These are phyloP conservation scores for Sordariomycetes sp. DNA, from an alignment of 2,329 filamentous ascomycete genomes.

Conservation along the genomic window DNA sequence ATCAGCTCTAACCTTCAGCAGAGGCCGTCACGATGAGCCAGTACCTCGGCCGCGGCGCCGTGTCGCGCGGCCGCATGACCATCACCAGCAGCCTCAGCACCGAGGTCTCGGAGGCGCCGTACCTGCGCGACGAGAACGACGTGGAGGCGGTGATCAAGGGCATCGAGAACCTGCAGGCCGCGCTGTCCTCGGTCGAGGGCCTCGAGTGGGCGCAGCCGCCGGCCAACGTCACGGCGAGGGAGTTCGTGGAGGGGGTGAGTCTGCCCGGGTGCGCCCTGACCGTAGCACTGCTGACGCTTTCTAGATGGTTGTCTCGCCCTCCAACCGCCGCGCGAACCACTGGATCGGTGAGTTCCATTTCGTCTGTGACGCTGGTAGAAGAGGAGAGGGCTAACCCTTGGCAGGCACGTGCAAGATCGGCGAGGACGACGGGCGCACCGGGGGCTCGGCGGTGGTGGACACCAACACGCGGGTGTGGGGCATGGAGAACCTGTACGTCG, in stretches of 20 bases:
- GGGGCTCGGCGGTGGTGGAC: slow-evolving; percentile 52
- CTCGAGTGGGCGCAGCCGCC: slow-evolving; percentile 41
- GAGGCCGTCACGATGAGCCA: slow-evolving; percentile 40
- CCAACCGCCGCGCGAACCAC: slow-evolving; percentile 33
- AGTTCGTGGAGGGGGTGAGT: slow-evolving; percentile 41
- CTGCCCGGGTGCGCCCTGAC: background rate
- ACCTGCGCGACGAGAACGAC: slow-evolving; percentile 45
- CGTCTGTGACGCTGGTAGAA: background rate
- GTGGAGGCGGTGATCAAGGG: slow-evolving; percentile 49
- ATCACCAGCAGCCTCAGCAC: slow-evolving; percentile 48
- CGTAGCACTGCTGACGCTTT: background rate
- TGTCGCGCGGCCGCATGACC: slow-evolving; percentile 48
- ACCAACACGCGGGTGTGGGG: slow-evolving; percentile 53
- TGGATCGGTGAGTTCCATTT: slow-evolving; percentile 29
- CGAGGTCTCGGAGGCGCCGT: slow-evolving; percentile 47
- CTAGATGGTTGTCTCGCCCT: slow-evolving; percentile 14
- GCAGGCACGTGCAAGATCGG: slow-evolving; percentile 46
- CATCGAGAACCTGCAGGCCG: slow-evolving; percentile 47
- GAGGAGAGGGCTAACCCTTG: background rate
- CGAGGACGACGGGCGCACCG: slow-evolving; percentile 38
- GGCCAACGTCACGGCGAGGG: slow-evolving; percentile 37
- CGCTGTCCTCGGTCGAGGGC: slow-evolving; percentile 40
- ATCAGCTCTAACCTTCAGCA: no score
- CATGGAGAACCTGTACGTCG: slow-evolving; percentile 57
- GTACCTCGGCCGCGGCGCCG: slow-evolving; percentile 53